Base-by-base conservation (phyloP, 352 stramenopile species). In the Pythium diclinum region DNA sequence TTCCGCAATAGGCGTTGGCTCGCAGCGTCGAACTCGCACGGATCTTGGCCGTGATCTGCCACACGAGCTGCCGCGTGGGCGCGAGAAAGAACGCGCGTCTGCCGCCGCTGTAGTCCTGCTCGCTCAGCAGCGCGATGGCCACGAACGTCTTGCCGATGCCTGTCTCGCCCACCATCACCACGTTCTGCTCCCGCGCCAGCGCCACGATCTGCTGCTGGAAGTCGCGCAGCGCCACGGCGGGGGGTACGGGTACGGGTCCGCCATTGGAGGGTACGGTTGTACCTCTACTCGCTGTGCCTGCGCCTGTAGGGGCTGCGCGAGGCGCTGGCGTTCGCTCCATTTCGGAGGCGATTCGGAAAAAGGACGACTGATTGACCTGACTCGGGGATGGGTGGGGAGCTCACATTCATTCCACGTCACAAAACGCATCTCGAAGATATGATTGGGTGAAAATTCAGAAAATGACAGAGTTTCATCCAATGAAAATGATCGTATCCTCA, bases 141-240 rank as follows among this genome's bases (percentile, higher is more conserved):
- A 94, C 69, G 54, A 91, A 92, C 8, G 86, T 94, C 78, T 94
- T 94, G 59, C 86, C 86, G 66, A 93, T 94, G 58, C 86, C 86
- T 51, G 86, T 94, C 46, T 81, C 77, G 8, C 84, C 84, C 44
- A 94, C 84, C 81, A 94, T 89, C 56, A 94, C 83, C 28, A 94
- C 81, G 60, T 94, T 94, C 61, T 77, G 70, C 63, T 83, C 73
- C 42, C 84, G 84, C 55, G 81, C 86, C 23, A 81, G 65, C 76
- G 83, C 79, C 57, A 94, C 63, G 30, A 92, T 69, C 53, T 91
- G 74, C 54, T 69, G 69, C 72, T 94, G 86, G 67, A 92, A 94
- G 34, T 59, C 64, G 56, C 85, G 85, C 44, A 94, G 71, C 77
- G 49, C 14, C 28, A 34, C 11, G 11, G 36, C 9, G 17, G 51